phyloP scores from a whole-genome alignment of 1,284 basidiomycete genomes.

The Heterobasidion occidentale region DNA sequence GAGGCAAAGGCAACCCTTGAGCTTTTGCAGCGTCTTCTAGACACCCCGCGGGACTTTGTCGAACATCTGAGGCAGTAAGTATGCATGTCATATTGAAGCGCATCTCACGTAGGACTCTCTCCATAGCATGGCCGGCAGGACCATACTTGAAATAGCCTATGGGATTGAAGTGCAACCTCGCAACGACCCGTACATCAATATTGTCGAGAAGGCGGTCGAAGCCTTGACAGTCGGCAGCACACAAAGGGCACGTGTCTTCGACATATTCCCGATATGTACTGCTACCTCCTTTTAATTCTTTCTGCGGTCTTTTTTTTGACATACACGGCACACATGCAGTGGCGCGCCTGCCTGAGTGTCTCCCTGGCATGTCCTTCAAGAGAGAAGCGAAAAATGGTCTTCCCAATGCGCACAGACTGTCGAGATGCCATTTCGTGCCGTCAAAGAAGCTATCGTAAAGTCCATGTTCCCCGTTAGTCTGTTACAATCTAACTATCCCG shows the following conservation, averaged over 20 bases:
- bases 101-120: background rate
- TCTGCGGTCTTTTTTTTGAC: background rate
- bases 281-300: background rate
- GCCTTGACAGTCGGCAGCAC: constrained; percentile 8
- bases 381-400: constrained; percentile 7
- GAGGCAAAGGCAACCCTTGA: constrained; percentile 13
- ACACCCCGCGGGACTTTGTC: constrained; percentile 14
- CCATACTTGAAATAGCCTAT: constrained; percentile 18
- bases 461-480: background rate
- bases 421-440: constrained; percentile 8
- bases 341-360: constrained; percentile 12
- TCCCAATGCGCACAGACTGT: constrained; percentile 5
- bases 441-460: constrained; percentile 10
- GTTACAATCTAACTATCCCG: background rate
- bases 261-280: constrained; percentile 10
- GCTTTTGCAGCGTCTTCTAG: constrained; percentile 13
- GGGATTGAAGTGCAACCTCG: constrained; percentile 14
- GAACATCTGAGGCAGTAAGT: constrained; percentile 15
- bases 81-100: background rate
- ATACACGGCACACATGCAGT: constrained; percentile 7
- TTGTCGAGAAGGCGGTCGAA: constrained; percentile 14
- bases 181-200: constrained; percentile 16
- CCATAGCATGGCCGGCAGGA: constrained; percentile 11
- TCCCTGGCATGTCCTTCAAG: constrained; percentile 16
- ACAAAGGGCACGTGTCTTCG: constrained; percentile 7